phyloP scores from a whole-genome alignment of 306 rosid species.

The Trichosanthes cucumerina region DNA sequence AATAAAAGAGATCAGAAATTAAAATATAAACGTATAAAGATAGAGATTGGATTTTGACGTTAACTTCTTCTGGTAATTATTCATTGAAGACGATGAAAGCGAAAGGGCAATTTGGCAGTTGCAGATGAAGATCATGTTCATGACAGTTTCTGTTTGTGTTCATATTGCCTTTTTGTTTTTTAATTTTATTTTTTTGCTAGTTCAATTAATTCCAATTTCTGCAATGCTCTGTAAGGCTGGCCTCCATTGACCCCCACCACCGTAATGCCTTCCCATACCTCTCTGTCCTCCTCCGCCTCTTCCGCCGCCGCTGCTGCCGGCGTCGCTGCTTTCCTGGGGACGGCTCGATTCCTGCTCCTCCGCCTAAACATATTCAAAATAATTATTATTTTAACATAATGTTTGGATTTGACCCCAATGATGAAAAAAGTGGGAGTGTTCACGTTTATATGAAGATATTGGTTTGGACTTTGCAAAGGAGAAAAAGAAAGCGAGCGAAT shows the following conservation, averaged over 20 bases:
- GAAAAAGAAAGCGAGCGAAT: not conserved
- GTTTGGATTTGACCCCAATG: not conserved
- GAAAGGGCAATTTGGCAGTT: not conserved
- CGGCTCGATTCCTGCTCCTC: slow-evolving; percentile 40
- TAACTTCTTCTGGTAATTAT: not conserved
- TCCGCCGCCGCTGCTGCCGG: slow-evolving; percentile 16
- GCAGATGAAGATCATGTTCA: not conserved
- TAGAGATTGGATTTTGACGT: not conserved
- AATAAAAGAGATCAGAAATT: not conserved
- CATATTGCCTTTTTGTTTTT: not conserved
- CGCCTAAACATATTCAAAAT: slow-evolving; percentile 18
- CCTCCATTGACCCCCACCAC: slow-evolving; percentile 66
- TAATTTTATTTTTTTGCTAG: not conserved
- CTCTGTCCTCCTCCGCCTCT: slow-evolving; percentile 20
- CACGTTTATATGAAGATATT: not conserved
- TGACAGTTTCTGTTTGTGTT: not conserved
- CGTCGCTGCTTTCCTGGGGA: slow-evolving; percentile 22
- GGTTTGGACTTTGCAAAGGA: not conserved
- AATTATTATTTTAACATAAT: not conserved
- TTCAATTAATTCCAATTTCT: slow-evolving; percentile 55
- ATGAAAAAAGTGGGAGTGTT: not conserved
- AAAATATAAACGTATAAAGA: not conserved
- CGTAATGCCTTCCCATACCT: slow-evolving; percentile 40
- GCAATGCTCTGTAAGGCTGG: slow-evolving; percentile 92
- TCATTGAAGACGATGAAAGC: not conserved